Base-by-base conservation (phyloP, 192 early-diverging fungal genomes). In the Coemansia guatemalensis region DNA sequence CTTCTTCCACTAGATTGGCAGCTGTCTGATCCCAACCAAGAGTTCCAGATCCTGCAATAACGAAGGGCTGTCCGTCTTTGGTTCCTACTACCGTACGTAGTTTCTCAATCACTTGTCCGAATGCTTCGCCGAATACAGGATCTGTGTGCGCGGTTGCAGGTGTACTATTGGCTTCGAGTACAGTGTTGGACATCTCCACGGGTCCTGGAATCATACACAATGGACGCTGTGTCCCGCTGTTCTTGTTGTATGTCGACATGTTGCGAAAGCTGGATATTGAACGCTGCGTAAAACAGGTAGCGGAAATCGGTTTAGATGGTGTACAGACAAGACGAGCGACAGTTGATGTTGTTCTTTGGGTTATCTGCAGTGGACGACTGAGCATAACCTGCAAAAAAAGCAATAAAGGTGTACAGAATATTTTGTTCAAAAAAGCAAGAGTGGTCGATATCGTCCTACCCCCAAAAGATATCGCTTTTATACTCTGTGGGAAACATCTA, bases 141-240 rank as follows among this genome's bases (percentile, higher is more conserved):
- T 93, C 90, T 49, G 96, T 93, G 73, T 99, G 96, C 21, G 93
- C 93, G 20, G 90, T 94, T 23, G 96, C 91, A 8, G 90, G 92
- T 21, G 94, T 93, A 71, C 88, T 83, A 88, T 96, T 93, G 14
- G 92, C 88, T 52, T 77, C 69, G 21, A 96, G 83, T 12, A 99
- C 93, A 50, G 87, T 90, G 59, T 84, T 79, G 68, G 95, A 89
- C 84, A 96, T 95, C 87, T 99, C 96, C 59, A 97, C 90, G 26
- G 96, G 95, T 23, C 96, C 93, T 44, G 95, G 95, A 76, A 97
- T 97, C 87, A 97, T 94, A 88, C 93, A 95, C 32, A 97, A 86
- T 60, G 93, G 90, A 64, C 85, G 90, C n/a, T 18, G 22, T 41
- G 56, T 26, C 49, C 39, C 53, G 54, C 41, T 29, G 35, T 62